Base-by-base conservation (phyloP, 208 protist genomes). In the Lotmaria passim region DNA sequence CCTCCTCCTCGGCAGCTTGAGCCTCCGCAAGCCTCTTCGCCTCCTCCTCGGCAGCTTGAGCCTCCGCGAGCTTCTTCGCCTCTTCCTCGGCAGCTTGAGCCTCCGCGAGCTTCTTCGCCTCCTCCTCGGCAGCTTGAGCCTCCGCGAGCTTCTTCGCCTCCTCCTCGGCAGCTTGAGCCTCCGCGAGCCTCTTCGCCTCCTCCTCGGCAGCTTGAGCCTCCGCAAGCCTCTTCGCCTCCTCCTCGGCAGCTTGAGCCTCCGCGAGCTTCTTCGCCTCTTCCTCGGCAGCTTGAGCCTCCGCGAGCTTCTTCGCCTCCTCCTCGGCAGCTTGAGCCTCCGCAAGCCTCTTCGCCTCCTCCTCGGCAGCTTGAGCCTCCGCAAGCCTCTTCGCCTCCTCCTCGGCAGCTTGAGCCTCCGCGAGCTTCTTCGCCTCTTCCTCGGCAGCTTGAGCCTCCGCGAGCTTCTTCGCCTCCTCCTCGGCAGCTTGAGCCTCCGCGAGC, bases 211-310 rank as follows among this genome's bases (percentile, higher is more conserved):
- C 30, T 0, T 43, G 48, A 30, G 38, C 33, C 63, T 72, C 47
- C 46, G 39, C 64, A 19, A 33, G 41, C 34, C 10, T 41, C 23
- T 72, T 21, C 19, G 41, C 44, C 46, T 63, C 47, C 34, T 69
- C 12, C 41, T 73, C 65, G 3, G 10, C 58, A 48, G 2, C 28
- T 7, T 17, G 30, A 46, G 28, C 55, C 24, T 56, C 48, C 12
- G 46, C 48, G 19, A 7, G 41, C 19, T 26, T 30, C 21, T 8
- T 51, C 14, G 15, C 11, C 19, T 38, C 23, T 52, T 63, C 64
- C 43, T 6, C 36, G 36, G 36, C 36, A 12, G 50, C 41, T 36
- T 70, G n/a, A n/a, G n/a, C 34, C 36, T 33, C 17, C 8, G 38
- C 50, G 39, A 33, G 28, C 41, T 62, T 19, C 30, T 24, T 5